phyloP scores from a whole-genome alignment of 2,329 filamentous ascomycete species.

The Aspergillus sp. region DNA sequence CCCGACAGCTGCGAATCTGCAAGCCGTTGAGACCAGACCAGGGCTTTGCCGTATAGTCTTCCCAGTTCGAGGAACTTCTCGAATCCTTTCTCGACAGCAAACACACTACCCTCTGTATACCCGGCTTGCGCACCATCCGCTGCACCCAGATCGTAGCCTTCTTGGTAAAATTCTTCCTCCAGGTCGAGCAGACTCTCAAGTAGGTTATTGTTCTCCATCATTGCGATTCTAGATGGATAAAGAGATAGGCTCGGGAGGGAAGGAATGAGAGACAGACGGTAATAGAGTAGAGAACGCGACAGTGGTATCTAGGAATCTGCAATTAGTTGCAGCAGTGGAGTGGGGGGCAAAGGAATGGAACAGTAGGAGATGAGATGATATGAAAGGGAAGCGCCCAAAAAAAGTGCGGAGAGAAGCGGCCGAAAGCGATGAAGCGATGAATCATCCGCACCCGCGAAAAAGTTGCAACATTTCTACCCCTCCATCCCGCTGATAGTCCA shows the following conservation, averaged over 20 bases:
- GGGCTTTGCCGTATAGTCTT: constrained; percentile 71
- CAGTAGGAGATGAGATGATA: constrained; percentile 57
- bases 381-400: constrained; percentile 43
- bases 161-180: constrained; percentile 73
- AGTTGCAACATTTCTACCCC: constrained; percentile 12
- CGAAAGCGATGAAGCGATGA: constrained; percentile 16
- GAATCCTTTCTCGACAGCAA: constrained; percentile 90
- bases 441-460: constrained; percentile 22
- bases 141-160: constrained; percentile 76
- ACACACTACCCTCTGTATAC: constrained; percentile 81
- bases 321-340: background rate
- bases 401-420: background rate
- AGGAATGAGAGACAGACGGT: constrained; percentile 10
- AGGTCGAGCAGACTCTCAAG: constrained; percentile 61
- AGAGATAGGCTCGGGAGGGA: background rate
- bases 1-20: constrained; percentile 34
- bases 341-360: background rate
- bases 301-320: background rate
- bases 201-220: constrained; percentile 49
- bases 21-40: constrained; percentile 80
- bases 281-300: background rate
- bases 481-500: constrained; percentile 10
- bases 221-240: background rate
- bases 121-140: constrained; percentile 76
- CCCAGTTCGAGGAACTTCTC: constrained; percentile 88